Evolutionary conservation across 805 yeast genomes (phyloP).

Genomic region (Wickerhamomyces bovis): DNA sequence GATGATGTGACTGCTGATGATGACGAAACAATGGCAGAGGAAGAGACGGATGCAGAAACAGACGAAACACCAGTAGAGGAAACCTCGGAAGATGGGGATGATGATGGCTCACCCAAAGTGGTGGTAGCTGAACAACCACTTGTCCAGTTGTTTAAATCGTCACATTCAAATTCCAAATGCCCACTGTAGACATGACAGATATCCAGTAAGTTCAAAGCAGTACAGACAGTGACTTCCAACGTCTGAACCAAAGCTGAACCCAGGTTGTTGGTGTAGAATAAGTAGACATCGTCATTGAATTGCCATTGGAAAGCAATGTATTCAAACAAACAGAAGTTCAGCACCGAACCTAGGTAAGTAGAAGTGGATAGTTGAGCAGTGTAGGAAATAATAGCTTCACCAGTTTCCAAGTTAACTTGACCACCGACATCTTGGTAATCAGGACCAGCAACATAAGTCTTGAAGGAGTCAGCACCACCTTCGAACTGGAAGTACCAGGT

Average conservation of each 20-base stretch:
- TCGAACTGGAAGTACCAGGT: slow-evolving; percentile 16
- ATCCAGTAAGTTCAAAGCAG: slow-evolving; percentile 1
- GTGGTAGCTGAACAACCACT: background rate
- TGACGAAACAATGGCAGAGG: too few relatives aligned
- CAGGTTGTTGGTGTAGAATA: slow-evolving; percentile 15
- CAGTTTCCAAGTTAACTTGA: slow-evolving; percentile 13
- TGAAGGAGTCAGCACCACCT: slow-evolving; percentile 11
- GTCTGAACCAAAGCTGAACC: slow-evolving; percentile 8
- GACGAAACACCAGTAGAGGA: slow-evolving; percentile 1
- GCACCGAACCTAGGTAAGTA: background rate
- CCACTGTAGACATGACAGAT: slow-evolving; percentile 6
- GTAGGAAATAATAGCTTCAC: slow-evolving; percentile 10
- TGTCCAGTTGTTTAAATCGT: background rate
- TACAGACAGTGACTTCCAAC: slow-evolving; percentile 4
- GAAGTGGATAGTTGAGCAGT: slow-evolving; percentile 1
- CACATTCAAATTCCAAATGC: slow-evolving; percentile 9
- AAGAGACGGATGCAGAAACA: background rate
- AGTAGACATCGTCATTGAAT: slow-evolving; percentile 2
- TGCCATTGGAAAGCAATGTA: slow-evolving; percentile 1
- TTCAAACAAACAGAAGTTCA: slow-evolving; percentile 1
- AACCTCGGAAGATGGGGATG: background rate
- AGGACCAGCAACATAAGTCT: background rate
- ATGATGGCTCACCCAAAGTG: background rate
- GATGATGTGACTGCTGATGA: background rate
- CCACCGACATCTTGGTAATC: slow-evolving; percentile 3